phyloP scores from a whole-genome alignment of 164 flowering plant genomes.

The Chloranthus sessilifolius region DNA sequence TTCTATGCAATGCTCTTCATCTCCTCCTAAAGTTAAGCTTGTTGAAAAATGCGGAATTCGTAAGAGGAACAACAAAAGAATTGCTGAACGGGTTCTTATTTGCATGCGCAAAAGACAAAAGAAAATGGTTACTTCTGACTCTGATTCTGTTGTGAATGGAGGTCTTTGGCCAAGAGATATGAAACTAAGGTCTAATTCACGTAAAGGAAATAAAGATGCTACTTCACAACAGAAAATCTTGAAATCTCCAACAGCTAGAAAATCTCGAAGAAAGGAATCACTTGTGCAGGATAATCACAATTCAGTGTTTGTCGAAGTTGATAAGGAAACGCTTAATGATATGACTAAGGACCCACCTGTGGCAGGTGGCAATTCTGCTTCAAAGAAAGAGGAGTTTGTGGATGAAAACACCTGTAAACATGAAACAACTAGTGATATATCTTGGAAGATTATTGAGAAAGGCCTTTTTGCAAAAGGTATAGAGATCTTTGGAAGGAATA shows the following conservation, averaged over 20 bases:
- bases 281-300: conserved; percentile 20
- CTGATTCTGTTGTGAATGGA: conserved; percentile 60
- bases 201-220: conserved; percentile 61
- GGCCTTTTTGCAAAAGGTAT: conserved; percentile 78
- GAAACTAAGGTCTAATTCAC: conserved; percentile 48
- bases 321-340: conserved; percentile 29
- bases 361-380: conserved; percentile 31
- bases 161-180: conserved; percentile 38
- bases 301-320: conserved; percentile 22
- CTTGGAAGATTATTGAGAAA: conserved; percentile 87
- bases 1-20: conserved; percentile 24
- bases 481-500: conserved; percentile 89
- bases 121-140: conserved; percentile 57
- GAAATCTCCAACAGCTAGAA: conserved; percentile 43
- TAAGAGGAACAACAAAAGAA: conserved; percentile 70
- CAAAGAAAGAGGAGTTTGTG: conserved; percentile 59
- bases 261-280: conserved; percentile 44
- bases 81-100: conserved; percentile 62
- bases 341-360: conserved; percentile 24
- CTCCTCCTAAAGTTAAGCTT: conserved; percentile 41
- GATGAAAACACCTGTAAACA: conserved; percentile 53
- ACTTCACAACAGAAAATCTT: conserved; percentile 38
- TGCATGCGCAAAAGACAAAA: conserved; percentile 71
- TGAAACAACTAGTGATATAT: conserved; percentile 34
- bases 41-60: conserved; percentile 40